phyloP scores from a whole-genome alignment of 2,329 filamentous ascomycete genomes.

The Fusarium clavum region DNA sequence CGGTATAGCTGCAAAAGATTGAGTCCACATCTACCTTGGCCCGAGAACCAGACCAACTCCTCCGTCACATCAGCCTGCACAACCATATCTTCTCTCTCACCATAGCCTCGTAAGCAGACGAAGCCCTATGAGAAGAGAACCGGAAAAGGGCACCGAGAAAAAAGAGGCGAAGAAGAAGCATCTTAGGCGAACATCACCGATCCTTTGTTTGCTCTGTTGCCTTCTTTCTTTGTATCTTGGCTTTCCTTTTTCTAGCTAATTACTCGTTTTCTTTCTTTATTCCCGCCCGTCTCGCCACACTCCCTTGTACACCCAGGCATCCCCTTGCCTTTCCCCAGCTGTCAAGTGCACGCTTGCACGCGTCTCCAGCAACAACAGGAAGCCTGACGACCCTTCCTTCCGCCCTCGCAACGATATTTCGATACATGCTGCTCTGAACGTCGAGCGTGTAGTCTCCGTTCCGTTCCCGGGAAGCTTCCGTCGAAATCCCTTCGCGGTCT shows the following conservation, averaged over 20 bases:
- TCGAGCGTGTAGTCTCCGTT: conserved; percentile 6
- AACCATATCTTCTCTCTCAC: conserved; percentile 39
- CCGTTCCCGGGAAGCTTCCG: conserved; percentile 21
- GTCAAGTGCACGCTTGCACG: conserved; percentile 24
- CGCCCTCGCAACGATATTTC: conserved; percentile 16
- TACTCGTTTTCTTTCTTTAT: conserved; percentile 6
- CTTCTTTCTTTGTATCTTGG: not conserved
- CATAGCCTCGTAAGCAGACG: conserved; percentile 42
- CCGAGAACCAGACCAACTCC: conserved; percentile 35
- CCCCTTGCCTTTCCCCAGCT: conserved; percentile 31
- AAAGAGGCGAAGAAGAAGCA: conserved; percentile 15
- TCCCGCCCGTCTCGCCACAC: conserved; percentile 13
- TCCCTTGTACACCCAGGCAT: conserved; percentile 30
- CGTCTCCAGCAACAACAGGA: conserved; percentile 7
- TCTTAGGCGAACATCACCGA: not conserved
- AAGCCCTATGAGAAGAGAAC: conserved; percentile 3
- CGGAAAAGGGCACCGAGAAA: not conserved
- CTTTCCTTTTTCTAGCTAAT: conserved; percentile 11
- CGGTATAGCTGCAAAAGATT: not conserved
- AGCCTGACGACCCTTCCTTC: conserved; percentile 22
- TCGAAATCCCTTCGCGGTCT: conserved; percentile 17
- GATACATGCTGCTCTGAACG: conserved; percentile 3
- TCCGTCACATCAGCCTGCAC: conserved; percentile 43
- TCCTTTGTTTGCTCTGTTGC: not conserved
- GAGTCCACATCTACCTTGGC: conserved; percentile 31